Evolutionary conservation across 768 basidiomycete species (phyloP).

Genomic region (Russula virescens): DNA sequence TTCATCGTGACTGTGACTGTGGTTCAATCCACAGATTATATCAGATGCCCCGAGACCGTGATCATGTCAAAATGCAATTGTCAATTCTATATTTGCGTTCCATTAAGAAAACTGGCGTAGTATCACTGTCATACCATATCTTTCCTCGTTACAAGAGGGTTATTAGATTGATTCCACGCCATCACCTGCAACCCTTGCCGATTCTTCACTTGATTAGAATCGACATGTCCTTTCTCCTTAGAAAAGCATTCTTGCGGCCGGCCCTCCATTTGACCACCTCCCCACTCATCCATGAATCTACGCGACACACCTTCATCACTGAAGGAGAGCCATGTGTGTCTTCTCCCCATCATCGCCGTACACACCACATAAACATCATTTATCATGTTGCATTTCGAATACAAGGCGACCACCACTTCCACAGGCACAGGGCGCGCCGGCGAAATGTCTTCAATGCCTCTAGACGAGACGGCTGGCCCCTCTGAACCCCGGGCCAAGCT

Average conservation of each 20-base stretch:
- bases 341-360: neutral
- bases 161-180: no score
- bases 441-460: constrained; percentile 11
- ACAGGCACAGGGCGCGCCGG: constrained; percentile 19
- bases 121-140: no score
- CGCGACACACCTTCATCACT: neutral
- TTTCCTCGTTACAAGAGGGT: no score
- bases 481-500: constrained; percentile 21
- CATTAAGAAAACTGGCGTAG: no score
- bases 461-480: constrained; percentile 12
- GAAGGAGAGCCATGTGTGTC: constrained; percentile 14
- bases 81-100: no score
- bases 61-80: no score
- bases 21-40: no score
- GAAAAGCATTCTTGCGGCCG: neutral
- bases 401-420: constrained; percentile 19
- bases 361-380: neutral
- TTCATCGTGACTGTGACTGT: no score
- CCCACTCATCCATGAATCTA: no score
- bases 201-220: neutral
- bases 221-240: constrained; percentile 1
- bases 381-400: neutral
- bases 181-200: neutral
- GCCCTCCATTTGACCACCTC: neutral
- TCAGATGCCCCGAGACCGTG: no score